These are phyloP conservation scores for Arabidopsis lyrata DNA, from an alignment of 441 rosid genomes.

Conservation along the genomic window DNA sequence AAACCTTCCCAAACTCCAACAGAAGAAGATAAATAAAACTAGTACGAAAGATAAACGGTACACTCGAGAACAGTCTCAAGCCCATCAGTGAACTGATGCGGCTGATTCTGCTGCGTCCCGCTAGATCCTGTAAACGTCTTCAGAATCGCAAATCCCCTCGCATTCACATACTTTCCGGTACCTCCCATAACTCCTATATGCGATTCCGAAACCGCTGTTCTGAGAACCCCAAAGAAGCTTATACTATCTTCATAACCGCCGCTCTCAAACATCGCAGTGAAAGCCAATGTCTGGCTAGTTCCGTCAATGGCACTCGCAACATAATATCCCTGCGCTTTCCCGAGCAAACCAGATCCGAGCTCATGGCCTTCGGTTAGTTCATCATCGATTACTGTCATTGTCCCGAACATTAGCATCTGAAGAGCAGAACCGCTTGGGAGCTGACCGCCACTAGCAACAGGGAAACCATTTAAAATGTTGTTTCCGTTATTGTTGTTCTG, in stretches of 20 bases:
- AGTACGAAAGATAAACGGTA: slow-evolving; percentile 58
- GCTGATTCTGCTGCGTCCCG: slow-evolving; percentile 47
- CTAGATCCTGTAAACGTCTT: slow-evolving; percentile 58
- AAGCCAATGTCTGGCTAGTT: slow-evolving; percentile 71
- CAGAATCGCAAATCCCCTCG: slow-evolving; percentile 64
- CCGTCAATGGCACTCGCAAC: slow-evolving; percentile 73
- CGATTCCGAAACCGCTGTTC: slow-evolving; percentile 65
- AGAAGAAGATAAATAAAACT: slow-evolving; percentile 23
- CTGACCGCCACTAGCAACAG: slow-evolving; percentile 54
- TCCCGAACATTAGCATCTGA: slow-evolving; percentile 74
- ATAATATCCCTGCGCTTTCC: slow-evolving; percentile 78
- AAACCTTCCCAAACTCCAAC: slow-evolving; percentile 29
- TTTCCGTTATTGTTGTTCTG: slow-evolving; percentile 49
- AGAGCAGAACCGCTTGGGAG: slow-evolving; percentile 57
- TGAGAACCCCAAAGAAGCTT: slow-evolving; percentile 69
- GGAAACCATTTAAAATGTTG: slow-evolving; percentile 49
- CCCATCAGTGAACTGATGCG: slow-evolving; percentile 63
- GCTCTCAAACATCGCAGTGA: slow-evolving; percentile 67
- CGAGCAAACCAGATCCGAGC: slow-evolving; percentile 64
- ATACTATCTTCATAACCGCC: slow-evolving; percentile 67
- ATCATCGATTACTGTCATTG: slow-evolving; percentile 74
- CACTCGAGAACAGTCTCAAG: slow-evolving; percentile 63
- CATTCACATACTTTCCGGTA: slow-evolving; percentile 72
- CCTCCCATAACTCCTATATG: slow-evolving; percentile 80
- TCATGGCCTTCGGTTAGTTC: slow-evolving; percentile 69